A percentile compares a stretch with the other conserved stretches of the same genome.
These are phyloP conservation scores for Fomitopsis serialis DNA, from an alignment of 768 basidiomycete species.

Conservation along the genomic window DNA sequence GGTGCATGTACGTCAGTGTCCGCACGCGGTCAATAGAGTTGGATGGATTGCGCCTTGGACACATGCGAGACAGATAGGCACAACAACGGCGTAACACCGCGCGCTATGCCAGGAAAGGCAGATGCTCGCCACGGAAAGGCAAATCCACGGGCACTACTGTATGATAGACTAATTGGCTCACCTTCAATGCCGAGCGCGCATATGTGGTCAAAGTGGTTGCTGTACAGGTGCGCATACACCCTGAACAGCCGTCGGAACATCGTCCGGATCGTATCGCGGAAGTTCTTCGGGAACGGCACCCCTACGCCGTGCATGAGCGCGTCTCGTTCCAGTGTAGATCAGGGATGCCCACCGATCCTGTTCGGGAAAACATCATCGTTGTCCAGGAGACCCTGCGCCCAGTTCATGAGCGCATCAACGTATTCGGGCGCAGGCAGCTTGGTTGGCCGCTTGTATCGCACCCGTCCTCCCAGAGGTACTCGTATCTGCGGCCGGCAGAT, in stretches of 20 bases:
- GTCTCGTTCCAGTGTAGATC: background rate
- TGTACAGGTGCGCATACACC: conserved; percentile 98
- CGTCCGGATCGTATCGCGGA: conserved; percentile 85
- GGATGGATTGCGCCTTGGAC: background rate
- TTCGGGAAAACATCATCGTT: conserved; percentile 92
- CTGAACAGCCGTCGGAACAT: conserved; percentile 92
- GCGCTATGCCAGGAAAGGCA: no score
- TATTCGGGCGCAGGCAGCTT: conserved; percentile 95
- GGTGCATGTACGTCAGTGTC: background rate
- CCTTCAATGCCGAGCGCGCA: conserved; percentile 98
- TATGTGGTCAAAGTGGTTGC: conserved; percentile 98
- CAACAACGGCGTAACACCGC: no score
- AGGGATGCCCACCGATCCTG: conserved; percentile 66
- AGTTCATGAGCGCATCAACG: conserved; percentile 98
- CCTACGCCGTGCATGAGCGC: conserved; percentile 42
- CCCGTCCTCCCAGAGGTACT: conserved; percentile 95
- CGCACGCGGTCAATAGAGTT: no score
- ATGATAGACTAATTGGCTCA: conserved; percentile 25
- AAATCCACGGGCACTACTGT: background rate
- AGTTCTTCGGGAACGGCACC: conserved; percentile 85
- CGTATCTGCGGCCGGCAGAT: conserved; percentile 54
- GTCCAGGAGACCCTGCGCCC: conserved; percentile 90
- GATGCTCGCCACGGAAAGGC: no score
- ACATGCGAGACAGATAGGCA: background rate
- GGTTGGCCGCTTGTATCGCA: conserved; percentile 83